Evolutionary conservation across 495 filamentous ascomycete genomes (phyloP).

Genomic region (Penicillium crystallinum): DNA sequence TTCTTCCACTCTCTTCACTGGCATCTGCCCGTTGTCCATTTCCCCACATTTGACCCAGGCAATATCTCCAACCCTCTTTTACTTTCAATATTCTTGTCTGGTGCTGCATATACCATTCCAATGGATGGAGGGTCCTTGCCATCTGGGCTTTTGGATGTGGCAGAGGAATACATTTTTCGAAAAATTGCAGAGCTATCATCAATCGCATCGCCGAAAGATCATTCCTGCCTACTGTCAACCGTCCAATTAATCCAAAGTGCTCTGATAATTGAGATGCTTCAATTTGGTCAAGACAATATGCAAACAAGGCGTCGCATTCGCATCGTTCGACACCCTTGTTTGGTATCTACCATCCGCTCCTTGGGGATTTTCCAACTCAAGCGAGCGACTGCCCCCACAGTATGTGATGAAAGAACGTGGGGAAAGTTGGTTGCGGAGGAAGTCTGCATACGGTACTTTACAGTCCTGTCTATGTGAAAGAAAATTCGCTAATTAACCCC

Average conservation of each 20-base stretch:
- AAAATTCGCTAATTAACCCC: not conserved
- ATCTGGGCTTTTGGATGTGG: slow-evolving; percentile 31
- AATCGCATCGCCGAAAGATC: slow-evolving; percentile 6
- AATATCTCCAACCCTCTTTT: slow-evolving; percentile 30
- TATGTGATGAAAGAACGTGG: slow-evolving; percentile 26
- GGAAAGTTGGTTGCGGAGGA: slow-evolving; percentile 28
- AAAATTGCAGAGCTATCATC: slow-evolving; percentile 21
- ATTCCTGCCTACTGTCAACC: slow-evolving; percentile 8
- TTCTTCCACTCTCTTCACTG: slow-evolving; percentile 39
- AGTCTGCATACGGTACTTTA: slow-evolving; percentile 28
- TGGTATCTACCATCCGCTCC: slow-evolving; percentile 32
- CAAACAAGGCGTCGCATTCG: slow-evolving; percentile 34
- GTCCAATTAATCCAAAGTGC: slow-evolving; percentile 33
- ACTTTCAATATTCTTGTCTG: slow-evolving; percentile 32
- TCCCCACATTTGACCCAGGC: slow-evolving; percentile 34
- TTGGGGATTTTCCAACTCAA: slow-evolving; percentile 30
- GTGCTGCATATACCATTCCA: slow-evolving; percentile 28
- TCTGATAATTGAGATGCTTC: slow-evolving; percentile 39
- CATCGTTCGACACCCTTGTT: slow-evolving; percentile 33
- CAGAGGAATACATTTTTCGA: slow-evolving; percentile 37
- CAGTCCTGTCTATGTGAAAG: too few species aligned
- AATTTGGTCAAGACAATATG: slow-evolving; percentile 32
- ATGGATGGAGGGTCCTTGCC: slow-evolving; percentile 18
- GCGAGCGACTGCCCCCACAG: slow-evolving; percentile 10
- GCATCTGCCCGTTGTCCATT: slow-evolving; percentile 39